phyloP scores from a whole-genome alignment of 2,329 filamentous ascomycete species.

The Podosphaera leucotricha region DNA sequence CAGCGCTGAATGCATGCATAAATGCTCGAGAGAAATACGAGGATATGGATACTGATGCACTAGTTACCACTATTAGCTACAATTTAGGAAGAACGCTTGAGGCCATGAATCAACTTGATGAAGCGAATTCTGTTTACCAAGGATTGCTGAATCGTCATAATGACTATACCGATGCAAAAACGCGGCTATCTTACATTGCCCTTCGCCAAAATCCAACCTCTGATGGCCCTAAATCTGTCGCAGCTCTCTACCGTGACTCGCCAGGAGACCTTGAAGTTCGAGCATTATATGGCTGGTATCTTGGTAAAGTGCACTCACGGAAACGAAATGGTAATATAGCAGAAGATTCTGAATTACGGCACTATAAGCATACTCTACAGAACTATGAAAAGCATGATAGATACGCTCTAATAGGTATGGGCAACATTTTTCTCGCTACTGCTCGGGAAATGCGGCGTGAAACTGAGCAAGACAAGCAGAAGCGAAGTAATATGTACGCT shows the following conservation, averaged over 20 bases:
- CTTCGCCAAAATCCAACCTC: conserved; percentile 60
- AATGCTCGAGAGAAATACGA: conserved; percentile 55
- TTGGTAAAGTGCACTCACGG: conserved; percentile 57
- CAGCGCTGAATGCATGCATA: conserved; percentile 71
- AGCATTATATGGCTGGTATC: conserved; percentile 83
- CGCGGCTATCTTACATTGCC: conserved; percentile 74
- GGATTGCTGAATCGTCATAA: conserved; percentile 61
- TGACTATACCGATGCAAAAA: conserved; percentile 81
- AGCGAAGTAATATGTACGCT: conserved; percentile 64
- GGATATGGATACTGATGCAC: conserved; percentile 61
- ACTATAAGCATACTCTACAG: conserved; percentile 90
- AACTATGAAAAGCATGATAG: conserved; percentile 91
- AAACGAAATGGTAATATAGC: conserved; percentile 59
- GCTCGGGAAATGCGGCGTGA: conserved; percentile 89
- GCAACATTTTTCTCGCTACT: conserved; percentile 61
- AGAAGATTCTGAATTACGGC: conserved; percentile 76
- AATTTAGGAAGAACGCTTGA: conserved; percentile 90
- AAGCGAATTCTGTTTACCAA: conserved; percentile 75
- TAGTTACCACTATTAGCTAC: conserved; percentile 91
- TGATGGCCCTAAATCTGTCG: conserved; percentile 66
- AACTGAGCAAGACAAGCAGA: conserved; percentile 73
- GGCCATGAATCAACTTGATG: conserved; percentile 52
- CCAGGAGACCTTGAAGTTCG: conserved; percentile 75
- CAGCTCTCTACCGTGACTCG: conserved; percentile 65
- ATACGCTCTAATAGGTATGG: conserved; percentile 94